Conservation (phyloP, 176 grass and related monocot genomes). For the Cenchrus purpureus region DNA sequence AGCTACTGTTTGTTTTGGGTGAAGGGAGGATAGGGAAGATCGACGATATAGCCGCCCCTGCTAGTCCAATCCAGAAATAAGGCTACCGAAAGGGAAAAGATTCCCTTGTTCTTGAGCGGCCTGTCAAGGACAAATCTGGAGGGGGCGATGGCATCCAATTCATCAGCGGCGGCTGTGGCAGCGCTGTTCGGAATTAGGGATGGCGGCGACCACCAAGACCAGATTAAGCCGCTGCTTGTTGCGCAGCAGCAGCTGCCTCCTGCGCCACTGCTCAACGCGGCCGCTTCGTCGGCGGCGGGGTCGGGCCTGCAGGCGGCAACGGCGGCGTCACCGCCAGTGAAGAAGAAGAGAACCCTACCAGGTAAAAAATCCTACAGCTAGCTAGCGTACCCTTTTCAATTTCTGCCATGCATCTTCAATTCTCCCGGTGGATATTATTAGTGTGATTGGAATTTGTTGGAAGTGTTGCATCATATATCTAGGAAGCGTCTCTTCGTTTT, state of each 20-base stretch:
- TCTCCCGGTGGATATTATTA: constrained; percentile 17
- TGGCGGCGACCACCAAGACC: constrained; percentile 64
- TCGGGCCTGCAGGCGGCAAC: not conserved
- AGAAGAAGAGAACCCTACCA: constrained; percentile 96
- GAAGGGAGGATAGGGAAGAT: constrained; percentile 27
- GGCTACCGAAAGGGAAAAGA: constrained; percentile 28
- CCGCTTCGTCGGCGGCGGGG: constrained; percentile 31
- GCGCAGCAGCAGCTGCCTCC: constrained; percentile 44
- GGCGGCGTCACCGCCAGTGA: constrained; percentile 48
- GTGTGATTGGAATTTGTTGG: constrained; percentile 13
- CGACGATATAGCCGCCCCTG: constrained; percentile 16
- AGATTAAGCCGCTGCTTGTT: constrained; percentile 61
- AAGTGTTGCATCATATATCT: not conserved
- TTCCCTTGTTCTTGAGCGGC: constrained; percentile 15
- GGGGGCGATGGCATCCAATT: constrained; percentile 74
- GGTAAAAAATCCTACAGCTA: constrained; percentile 57
- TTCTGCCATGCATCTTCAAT: constrained; percentile 25
- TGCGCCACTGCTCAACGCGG: constrained; percentile 9
- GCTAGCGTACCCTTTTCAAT: constrained; percentile 45
- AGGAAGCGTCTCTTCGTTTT: not conserved
- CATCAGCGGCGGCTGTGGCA: constrained; percentile 65
- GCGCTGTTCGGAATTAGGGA: constrained; percentile 78
- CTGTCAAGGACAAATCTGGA: constrained; percentile 46
- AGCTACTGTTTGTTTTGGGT: constrained; percentile 33
- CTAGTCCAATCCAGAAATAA: constrained; percentile 26